phyloP scores from a whole-genome alignment of 2,329 filamentous ascomycete species.

The Colletotrichum chlorophyti region DNA sequence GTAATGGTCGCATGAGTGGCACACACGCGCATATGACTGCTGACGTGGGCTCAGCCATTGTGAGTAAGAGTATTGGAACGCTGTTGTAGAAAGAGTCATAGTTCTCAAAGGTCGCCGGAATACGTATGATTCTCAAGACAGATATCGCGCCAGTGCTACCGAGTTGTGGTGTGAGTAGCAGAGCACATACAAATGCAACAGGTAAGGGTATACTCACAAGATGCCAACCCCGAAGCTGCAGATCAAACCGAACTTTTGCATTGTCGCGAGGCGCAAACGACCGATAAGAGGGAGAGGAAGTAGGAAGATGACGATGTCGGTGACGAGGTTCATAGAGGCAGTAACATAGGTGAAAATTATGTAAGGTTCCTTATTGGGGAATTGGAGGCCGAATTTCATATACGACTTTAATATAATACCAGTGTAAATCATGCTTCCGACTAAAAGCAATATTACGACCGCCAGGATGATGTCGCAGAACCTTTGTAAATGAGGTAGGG shows the following conservation, averaged over 20 bases:
- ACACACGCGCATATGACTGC: constrained; percentile 1
- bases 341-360: not conserved
- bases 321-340: constrained; percentile 8
- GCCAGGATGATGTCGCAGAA: constrained; percentile 14
- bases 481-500: not conserved
- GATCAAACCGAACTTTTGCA: constrained; percentile 17
- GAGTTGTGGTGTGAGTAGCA: not conserved
- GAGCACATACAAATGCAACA: too few species aligned
- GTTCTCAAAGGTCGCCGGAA: not conserved
- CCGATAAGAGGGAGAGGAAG: constrained; percentile 18
- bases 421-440: not conserved
- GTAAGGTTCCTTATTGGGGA: not conserved
- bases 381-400: not conserved
- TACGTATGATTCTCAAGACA: not conserved
- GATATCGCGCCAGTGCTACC: constrained; percentile 9
- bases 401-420: not conserved
- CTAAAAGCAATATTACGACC: not conserved
- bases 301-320: constrained; percentile 26
- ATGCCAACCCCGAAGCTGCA: constrained; percentile 21
- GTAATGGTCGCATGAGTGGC: constrained; percentile 1
- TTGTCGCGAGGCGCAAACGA: constrained; percentile 3
- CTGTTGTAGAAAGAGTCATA: not conserved
- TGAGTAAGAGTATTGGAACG: not conserved
- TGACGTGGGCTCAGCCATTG: not conserved
- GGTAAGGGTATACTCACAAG: constrained; percentile 3